Conservation (phyloP, 2,329 filamentous ascomycete species). For the Aspergillus spinulosporus region DNA sequence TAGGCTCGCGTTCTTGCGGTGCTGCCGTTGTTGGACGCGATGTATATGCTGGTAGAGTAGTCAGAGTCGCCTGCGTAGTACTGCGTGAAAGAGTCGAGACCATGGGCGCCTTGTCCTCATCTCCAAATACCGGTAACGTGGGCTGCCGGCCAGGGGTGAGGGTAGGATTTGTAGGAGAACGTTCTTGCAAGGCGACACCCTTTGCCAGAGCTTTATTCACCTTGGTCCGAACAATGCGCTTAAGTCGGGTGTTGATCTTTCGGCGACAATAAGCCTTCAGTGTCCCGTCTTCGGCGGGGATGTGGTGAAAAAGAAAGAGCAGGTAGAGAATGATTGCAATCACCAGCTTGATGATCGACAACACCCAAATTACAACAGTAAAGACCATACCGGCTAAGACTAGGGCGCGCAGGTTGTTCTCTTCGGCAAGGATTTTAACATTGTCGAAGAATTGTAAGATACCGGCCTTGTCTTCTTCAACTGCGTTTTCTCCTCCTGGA, state of each 20-base stretch:
- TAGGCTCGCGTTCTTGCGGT: constrained; percentile 30
- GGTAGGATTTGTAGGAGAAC: constrained; percentile 48
- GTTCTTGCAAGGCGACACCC: constrained; percentile 61
- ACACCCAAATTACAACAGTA: constrained; percentile 84
- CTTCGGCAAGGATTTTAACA: constrained; percentile 68
- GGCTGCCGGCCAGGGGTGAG: constrained; percentile 38
- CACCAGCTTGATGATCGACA: constrained; percentile 73
- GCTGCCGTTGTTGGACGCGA: constrained; percentile 60
- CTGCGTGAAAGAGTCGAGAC: constrained; percentile 36
- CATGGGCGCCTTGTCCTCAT: constrained; percentile 39
- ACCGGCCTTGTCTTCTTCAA: constrained; percentile 59
- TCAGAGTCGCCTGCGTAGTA: constrained; percentile 64
- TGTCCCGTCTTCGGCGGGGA: constrained; percentile 76
- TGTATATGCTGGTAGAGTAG: constrained; percentile 64
- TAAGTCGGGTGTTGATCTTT: constrained; percentile 84
- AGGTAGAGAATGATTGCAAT: constrained; percentile 76
- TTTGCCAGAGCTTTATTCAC: constrained; percentile 86
- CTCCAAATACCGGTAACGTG: constrained; percentile 62
- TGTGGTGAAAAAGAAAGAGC: constrained; percentile 89
- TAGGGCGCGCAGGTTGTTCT: constrained; percentile 75
- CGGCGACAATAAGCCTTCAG: constrained; percentile 84
- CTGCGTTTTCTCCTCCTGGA: constrained; percentile 56
- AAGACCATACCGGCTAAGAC: constrained; percentile 91
- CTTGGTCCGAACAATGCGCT: constrained; percentile 79
- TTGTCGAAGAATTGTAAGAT: constrained; percentile 81